A percentile compares a stretch with the other conserved stretches of the same genome.
phyloP scores from a whole-genome alignment of 441 rosid genomes.

The Dalechampia spathulata region DNA sequence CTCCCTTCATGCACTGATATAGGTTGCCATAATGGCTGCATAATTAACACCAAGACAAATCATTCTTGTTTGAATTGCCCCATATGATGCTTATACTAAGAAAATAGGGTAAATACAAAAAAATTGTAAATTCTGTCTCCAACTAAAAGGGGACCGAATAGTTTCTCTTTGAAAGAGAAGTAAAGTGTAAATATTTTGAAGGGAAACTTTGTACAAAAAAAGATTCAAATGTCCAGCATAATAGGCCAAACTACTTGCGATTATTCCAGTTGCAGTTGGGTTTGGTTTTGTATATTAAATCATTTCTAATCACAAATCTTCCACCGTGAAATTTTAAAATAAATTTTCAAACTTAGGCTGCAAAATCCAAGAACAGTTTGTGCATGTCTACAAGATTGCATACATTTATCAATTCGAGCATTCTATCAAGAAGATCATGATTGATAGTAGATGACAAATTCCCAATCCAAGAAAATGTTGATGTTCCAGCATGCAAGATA shows the following conservation, averaged over 20 bases:
- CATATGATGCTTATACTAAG: too few relatives aligned
- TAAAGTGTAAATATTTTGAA: not conserved
- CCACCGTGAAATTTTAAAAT: not conserved
- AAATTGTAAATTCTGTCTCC: not conserved
- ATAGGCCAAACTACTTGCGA: not conserved
- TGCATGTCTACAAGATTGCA: slow-evolving; percentile 18
- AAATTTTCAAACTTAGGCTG: not conserved
- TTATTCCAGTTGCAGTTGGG: not conserved
- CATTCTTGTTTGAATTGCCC: too few relatives aligned
- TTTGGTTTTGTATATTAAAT: not conserved
- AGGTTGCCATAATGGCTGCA: slow-evolving; percentile 77
- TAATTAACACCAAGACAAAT: slow-evolving; percentile 16
- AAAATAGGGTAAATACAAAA: too few relatives aligned
- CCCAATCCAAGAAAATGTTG: slow-evolving; percentile 77
- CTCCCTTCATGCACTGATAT: slow-evolving; percentile 76
- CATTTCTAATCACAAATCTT: not conserved
- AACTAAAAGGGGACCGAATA: not conserved
- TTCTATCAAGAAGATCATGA: slow-evolving; percentile 77
- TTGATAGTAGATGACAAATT: slow-evolving; percentile 57
- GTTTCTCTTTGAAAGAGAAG: not conserved
- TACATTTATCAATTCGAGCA: slow-evolving; percentile 72
- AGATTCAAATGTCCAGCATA: not conserved
- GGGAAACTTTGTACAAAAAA: not conserved
- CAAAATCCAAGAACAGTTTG: not conserved
- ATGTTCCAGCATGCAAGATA: slow-evolving; percentile 66